A percentile compares a stretch with the other conserved stretches of the same genome.
Conservation (phyloP, 139 green algal species). For the Dunaliella sp. region DNA sequence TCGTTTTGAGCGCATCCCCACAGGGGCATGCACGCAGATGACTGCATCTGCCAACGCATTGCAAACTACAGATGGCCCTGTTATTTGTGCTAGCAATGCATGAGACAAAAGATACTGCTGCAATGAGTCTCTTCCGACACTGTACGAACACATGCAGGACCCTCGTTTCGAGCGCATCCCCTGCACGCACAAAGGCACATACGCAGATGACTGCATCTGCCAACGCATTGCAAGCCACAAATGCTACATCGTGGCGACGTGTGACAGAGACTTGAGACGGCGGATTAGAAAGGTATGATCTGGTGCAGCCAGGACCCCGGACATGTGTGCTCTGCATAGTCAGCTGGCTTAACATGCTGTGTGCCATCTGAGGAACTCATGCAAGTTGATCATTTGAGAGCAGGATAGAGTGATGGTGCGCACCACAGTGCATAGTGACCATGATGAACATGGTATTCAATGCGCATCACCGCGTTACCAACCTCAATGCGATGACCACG, state of each 20-base stretch:
- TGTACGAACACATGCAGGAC: too few species aligned
- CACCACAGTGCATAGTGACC: background rate
- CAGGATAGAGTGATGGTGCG: background rate
- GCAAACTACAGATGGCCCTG: constrained; percentile 94
- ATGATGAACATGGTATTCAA: too few species aligned
- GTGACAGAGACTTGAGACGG: constrained; percentile 91
- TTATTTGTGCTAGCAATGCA: too few species aligned
- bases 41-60: constrained; percentile 95
- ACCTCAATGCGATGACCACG: too few species aligned
- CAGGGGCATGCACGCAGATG: constrained; percentile 97
- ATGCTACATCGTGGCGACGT: constrained; percentile 99
- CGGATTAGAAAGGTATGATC: constrained; percentile 86
- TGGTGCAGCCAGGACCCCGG: background rate
- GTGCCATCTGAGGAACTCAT: background rate
- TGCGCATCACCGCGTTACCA: too few species aligned
- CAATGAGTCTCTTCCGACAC: too few species aligned
- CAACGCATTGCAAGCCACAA: constrained; percentile 91
- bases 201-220: constrained; percentile 98
- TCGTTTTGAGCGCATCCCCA: constrained; percentile 90
- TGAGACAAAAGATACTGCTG: too few species aligned
- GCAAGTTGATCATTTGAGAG: background rate
- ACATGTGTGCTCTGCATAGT: constrained; percentile 6
- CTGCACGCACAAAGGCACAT: constrained; percentile 95
- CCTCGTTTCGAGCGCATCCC: constrained; percentile 87
- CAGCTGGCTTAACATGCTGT: background rate